A percentile compares a stretch with the other conserved stretches of the same genome.
phyloP scores from a whole-genome alignment of 2,329 filamentous ascomycete genomes.

The Colletotrichum siamense region DNA sequence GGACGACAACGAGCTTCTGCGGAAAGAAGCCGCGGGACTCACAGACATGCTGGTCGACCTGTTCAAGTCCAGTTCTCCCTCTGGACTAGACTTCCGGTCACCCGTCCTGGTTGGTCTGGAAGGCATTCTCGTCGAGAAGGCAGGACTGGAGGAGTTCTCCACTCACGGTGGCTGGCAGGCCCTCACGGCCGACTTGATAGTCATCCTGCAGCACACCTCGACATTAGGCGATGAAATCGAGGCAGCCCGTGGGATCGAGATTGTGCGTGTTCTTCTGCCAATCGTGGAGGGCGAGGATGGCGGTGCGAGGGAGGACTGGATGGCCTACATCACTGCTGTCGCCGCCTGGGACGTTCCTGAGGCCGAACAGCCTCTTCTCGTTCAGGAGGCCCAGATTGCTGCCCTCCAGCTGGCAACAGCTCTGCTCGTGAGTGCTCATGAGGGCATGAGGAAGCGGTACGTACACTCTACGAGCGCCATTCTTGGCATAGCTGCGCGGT shows the following conservation, averaged over 20 bases:
- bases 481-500: conserved; percentile 49
- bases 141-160: conserved; percentile 54
- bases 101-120: conserved; percentile 65
- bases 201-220: conserved; percentile 43
- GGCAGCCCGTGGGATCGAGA: conserved; percentile 56
- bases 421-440: conserved; percentile 51
- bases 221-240: conserved; percentile 32
- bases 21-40: conserved; percentile 62
- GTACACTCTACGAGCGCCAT: conserved; percentile 56
- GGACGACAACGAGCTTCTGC: conserved; percentile 65
- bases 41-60: conserved; percentile 69
- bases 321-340: conserved; percentile 57
- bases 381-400: conserved; percentile 58
- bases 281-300: conserved; percentile 53
- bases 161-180: conserved; percentile 59
- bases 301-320: conserved; percentile 59
- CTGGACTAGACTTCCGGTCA: conserved; percentile 59
- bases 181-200: conserved; percentile 54
- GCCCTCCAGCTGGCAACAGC: conserved; percentile 61
- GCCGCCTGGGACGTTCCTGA: conserved; percentile 52
- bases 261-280: conserved; percentile 60
- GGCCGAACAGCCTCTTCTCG: conserved; percentile 23
- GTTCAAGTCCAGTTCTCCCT: conserved; percentile 47
- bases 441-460: conserved; percentile 55
- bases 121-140: conserved; percentile 53